Evolutionary conservation across 495 filamentous ascomycete species (phyloP), one percentile per base, ranked within the genome.

Genomic region (Aspergillus baeticus): DNA sequence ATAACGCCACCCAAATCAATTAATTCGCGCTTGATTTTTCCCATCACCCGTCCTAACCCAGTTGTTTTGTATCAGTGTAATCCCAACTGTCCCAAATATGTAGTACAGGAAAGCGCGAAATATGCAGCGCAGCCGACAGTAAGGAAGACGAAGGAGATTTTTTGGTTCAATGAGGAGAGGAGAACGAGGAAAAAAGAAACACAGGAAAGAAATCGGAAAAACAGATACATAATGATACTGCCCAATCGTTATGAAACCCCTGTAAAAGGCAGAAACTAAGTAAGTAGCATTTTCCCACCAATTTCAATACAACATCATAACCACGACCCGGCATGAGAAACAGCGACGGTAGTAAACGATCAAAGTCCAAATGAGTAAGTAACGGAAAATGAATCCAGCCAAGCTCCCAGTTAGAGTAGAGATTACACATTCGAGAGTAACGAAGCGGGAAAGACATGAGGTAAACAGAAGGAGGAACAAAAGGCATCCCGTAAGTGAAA

Each of bases 361-460:
- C 47, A 36, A 54, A 57, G 41, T 47, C 42, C 39, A 52, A 51
- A 42, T 20, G 31, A 38, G 31, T 23, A 22, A 50, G n/a, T 10
- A 57, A 39, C 20, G 43, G 26, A 49, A 41, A 63, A 62, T 42
- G 57, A 55, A 67, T 55, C 72, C 72, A 75, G 66, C 74, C 74
- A 74, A 74, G 69, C 67, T 77, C 72, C 71, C 70, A 66, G 63
- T 63, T 66, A 72, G 70, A 74, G 73, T 70, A 77, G 67, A 72
- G 69, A 74, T 74, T 77, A 77, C 72, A 77, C 72, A 73, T 56
- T 68, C 65, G 63, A 61, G 54, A 61, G 44, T 42, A 51, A 57
- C 31, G 57, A 54, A 39, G 31, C 10, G 39, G 35, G 3, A 22
- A 39, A 41, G 21, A 42, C 2, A 41, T 39, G 26, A 29, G 26